phyloP scores from a whole-genome alignment of 495 filamentous ascomycete species.

The Penicillium malachiteum region DNA sequence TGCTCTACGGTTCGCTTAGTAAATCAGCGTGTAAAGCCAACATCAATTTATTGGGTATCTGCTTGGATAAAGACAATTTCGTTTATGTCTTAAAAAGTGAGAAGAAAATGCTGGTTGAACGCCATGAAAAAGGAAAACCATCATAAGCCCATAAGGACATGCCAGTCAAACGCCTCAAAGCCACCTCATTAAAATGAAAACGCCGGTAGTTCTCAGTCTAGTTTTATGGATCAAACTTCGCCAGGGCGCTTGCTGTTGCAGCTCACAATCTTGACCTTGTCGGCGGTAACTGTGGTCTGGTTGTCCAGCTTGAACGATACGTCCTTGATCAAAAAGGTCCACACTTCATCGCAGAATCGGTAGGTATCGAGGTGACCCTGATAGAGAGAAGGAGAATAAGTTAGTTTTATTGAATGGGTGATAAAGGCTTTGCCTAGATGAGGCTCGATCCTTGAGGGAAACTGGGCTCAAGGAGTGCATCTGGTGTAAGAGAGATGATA shows the following conservation, averaged over 20 bases:
- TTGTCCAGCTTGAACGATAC: constrained; percentile 96
- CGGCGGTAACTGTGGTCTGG: constrained; percentile 59
- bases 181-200: constrained; percentile 16
- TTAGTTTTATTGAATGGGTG: constrained; percentile 10
- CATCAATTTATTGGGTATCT: constrained; percentile 24
- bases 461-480: too few relatives aligned
- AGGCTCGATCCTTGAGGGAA: too few relatives aligned
- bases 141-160: constrained; percentile 7
- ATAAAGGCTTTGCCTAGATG: not conserved
- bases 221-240: constrained; percentile 47
- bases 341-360: constrained; percentile 99
- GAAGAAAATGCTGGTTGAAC: constrained; percentile 5
- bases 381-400: constrained; percentile 2
- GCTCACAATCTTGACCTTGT: constrained; percentile 96
- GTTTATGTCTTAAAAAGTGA: not conserved
- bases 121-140: constrained; percentile 5
- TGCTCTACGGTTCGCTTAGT: not conserved
- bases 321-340: constrained; percentile 99
- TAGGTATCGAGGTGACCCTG: constrained; percentile 98
- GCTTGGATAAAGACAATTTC: constrained; percentile 10
- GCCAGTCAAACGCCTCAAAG: constrained; percentile 22
- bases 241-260: constrained; percentile 86
- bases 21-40: not conserved
- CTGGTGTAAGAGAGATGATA: constrained; percentile 36
- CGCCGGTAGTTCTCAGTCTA: not conserved